These are phyloP conservation scores for Yarrowia sp. DNA, from an alignment of 805 yeast species.

Conservation along the genomic window DNA sequence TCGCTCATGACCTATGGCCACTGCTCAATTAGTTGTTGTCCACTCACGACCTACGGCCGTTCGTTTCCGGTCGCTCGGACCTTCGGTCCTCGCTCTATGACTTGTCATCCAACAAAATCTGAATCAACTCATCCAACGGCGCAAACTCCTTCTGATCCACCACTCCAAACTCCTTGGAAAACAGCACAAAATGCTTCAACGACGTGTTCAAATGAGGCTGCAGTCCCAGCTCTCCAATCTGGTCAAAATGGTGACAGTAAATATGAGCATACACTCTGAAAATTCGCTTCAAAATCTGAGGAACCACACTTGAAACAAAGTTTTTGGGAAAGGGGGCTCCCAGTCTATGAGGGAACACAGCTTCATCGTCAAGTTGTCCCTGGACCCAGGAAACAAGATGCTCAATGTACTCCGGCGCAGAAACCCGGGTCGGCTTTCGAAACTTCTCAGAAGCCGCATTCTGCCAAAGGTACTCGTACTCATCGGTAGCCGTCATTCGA, in stretches of 20 bases:
- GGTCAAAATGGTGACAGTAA: constrained; percentile 96
- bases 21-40: no score
- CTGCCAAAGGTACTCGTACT: constrained; percentile 96
- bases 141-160: constrained; percentile 82
- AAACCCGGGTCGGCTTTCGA: constrained; percentile 76
- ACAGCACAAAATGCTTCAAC: constrained; percentile 87
- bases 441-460: constrained; percentile 51
- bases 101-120: constrained; percentile 53
- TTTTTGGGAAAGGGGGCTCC: constrained; percentile 91
- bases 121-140: constrained; percentile 82
- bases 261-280: constrained; percentile 96
- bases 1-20: no score
- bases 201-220: constrained; percentile 93
- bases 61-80: neutral
- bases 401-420: constrained; percentile 95
- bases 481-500: constrained; percentile 95
- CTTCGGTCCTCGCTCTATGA: neutral
- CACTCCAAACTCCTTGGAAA: constrained; percentile 78
- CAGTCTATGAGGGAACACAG: constrained; percentile 81
- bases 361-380: constrained; percentile 84
- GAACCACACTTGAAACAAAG: constrained; percentile 67
- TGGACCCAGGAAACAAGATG: constrained; percentile 94
- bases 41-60: no score
- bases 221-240: constrained; percentile 84
- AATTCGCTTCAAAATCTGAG: constrained; percentile 83